Percentiles rank a stretch among this genome's conserved stretches.
These are phyloP conservation scores for Alternaria ventricosa DNA, from an alignment of 2,329 filamentous ascomycete genomes.

Conservation along the genomic window DNA sequence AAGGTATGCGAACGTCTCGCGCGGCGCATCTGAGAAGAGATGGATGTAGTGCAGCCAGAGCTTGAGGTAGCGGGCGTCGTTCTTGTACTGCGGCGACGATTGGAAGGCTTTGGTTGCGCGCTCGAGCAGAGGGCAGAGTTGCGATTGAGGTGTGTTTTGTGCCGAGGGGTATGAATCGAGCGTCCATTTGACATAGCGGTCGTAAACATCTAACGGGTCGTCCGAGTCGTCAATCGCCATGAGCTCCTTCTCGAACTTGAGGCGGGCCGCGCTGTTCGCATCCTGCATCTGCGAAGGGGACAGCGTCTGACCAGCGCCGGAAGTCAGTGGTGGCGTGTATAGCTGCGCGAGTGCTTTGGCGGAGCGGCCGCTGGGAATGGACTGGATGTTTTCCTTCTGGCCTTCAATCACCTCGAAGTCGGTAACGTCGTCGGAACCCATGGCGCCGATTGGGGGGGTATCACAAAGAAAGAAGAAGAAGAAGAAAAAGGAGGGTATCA, in stretches of 20 bases:
- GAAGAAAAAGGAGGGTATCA: constrained; percentile 18
- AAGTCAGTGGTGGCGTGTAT: constrained; percentile 67
- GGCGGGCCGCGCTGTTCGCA: constrained; percentile 78
- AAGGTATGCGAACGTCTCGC: constrained; percentile 91
- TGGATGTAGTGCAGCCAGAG: constrained; percentile 94
- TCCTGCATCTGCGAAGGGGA: constrained; percentile 74
- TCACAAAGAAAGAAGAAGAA: constrained; percentile 28
- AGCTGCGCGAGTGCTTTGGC: constrained; percentile 86
- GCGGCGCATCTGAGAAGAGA: constrained; percentile 89
- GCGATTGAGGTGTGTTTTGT: constrained; percentile 89
- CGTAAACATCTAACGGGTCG: constrained; percentile 93
- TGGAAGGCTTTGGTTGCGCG: constrained; percentile 91
- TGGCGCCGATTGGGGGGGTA: constrained; percentile 39
- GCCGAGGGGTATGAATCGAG: constrained; percentile 93
- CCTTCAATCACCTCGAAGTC: constrained; percentile 91
- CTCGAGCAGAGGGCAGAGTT: constrained; percentile 86
- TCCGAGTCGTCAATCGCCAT: constrained; percentile 82
- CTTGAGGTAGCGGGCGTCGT: constrained; percentile 91
- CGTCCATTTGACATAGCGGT: constrained; percentile 97
- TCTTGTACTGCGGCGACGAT: constrained; percentile 85
- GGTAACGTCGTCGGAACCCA: constrained; percentile 57
- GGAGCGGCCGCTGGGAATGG: constrained; percentile 85
- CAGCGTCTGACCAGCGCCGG: constrained; percentile 56
- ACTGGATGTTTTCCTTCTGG: constrained; percentile 98
- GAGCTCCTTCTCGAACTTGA: constrained; percentile 86